phyloP scores from a whole-genome alignment of 2,329 filamentous ascomycete species.

The Penicillium sp. region DNA sequence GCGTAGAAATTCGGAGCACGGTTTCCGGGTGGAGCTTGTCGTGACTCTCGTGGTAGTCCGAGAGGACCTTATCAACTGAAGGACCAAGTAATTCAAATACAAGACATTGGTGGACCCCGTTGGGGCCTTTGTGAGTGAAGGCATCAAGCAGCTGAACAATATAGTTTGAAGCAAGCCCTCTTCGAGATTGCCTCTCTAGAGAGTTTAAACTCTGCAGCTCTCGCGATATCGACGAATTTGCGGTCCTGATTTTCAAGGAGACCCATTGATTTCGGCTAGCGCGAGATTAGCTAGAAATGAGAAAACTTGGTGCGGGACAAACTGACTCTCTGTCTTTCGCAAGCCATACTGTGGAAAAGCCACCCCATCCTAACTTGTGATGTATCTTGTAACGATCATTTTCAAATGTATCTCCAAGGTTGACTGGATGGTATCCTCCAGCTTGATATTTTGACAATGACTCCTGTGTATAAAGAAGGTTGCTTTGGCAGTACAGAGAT shows the following conservation, averaged over 20 bases:
- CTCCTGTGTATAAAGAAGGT: no score
- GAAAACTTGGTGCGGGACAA: background rate
- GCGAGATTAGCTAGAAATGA: slow-evolving; percentile 9
- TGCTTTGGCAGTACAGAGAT: no score
- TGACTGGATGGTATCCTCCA: slow-evolving; percentile 47
- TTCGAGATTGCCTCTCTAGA: slow-evolving; percentile 11
- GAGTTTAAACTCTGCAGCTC: slow-evolving; percentile 24
- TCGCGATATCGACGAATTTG: slow-evolving; percentile 20
- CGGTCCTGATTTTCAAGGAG: slow-evolving; percentile 36
- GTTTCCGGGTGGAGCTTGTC: slow-evolving; percentile 25
- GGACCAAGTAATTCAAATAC: slow-evolving; percentile 37
- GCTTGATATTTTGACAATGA: background rate
- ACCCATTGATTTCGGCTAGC: slow-evolving; percentile 28
- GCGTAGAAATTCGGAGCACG: slow-evolving; percentile 31
- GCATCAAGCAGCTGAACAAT: slow-evolving; percentile 31
- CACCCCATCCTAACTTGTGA: slow-evolving; percentile 49
- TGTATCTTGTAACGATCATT: slow-evolving; percentile 45
- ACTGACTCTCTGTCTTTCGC: slow-evolving; percentile 35
- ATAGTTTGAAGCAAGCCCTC: slow-evolving; percentile 23
- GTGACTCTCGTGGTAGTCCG: slow-evolving; percentile 19
- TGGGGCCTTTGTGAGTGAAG: slow-evolving; percentile 35
- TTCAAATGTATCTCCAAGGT: slow-evolving; percentile 45
- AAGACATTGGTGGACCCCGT: slow-evolving; percentile 37
- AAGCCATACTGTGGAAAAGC: slow-evolving; percentile 50
- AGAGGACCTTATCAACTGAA: slow-evolving; percentile 26